These are phyloP conservation scores for Suhomyces wounanorum DNA, from an alignment of 1,139 yeast genomes.

Conservation along the genomic window DNA sequence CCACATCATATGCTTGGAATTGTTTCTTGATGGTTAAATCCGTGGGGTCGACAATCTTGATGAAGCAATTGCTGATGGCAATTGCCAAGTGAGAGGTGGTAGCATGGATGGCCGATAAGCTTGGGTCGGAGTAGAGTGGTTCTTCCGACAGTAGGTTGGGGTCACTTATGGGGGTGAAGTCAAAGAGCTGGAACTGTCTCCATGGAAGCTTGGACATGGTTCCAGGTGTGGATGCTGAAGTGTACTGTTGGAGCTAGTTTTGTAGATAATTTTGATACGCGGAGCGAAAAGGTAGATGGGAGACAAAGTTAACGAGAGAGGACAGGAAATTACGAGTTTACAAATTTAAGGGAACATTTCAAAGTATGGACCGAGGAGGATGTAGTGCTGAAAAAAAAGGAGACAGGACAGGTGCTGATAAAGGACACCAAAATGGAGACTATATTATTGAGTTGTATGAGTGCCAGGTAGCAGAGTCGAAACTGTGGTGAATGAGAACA, in stretches of 20 bases:
- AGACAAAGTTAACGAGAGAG: not conserved
- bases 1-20: conserved; percentile 66
- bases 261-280: not conserved
- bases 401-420: too few species aligned
- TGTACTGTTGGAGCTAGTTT: not conserved
- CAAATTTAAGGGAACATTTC: not conserved
- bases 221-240: not conserved
- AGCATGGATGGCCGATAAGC: conserved; percentile 62
- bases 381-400: not conserved
- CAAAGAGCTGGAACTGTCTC: conserved; percentile 91
- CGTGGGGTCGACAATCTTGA: conserved; percentile 57
- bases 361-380: too few species aligned
- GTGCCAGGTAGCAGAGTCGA: too few species aligned
- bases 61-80: conserved; percentile 55
- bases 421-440: too few species aligned
- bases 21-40: conserved; percentile 47
- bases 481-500: too few species aligned
- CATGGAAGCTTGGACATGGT: conserved; percentile 45
- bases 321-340: not conserved
- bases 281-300: not conserved
- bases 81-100: conserved; percentile 56
- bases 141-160: conserved; percentile 66
- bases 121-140: conserved; percentile 79
- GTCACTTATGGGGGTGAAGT: conserved; percentile 78
- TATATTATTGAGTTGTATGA: too few species aligned